Base-by-base conservation (phyloP, 345 rosid species). In the Rhodamnia argentea region DNA sequence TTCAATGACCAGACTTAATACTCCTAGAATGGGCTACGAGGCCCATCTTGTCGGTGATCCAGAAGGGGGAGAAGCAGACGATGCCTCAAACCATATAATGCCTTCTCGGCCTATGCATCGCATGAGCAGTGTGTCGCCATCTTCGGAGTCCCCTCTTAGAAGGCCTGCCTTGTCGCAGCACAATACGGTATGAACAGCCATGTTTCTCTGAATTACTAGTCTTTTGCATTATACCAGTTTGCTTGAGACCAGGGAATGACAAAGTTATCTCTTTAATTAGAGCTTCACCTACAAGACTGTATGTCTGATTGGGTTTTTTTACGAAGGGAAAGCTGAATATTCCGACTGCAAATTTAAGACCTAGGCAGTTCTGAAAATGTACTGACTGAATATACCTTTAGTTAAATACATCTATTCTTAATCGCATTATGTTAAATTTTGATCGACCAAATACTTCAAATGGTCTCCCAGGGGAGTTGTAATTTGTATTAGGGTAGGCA, bases 111-210 rank as follows among this genome's bases (percentile, higher is more conserved):
- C 89, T 84, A 55, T 91, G 83, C 91, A 87, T 85, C 93, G 96
- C n/a, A 93, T 93, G 86, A 95, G 98, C 87, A 95, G 98, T 85
- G 89, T 91, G 52, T 97, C 99, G 20, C 98, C 98, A 9, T 96
- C 98, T 85, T 92, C 98, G 18, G 99, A 96, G 87, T 94, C 98
- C 89, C 94, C 97, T 82, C 92, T 93, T 26, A 93, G 98, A 93
- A 91, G 94, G 87, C 90, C 95, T 83, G 88, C 96, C 83, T 88
- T 86, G 52, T 85, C 92, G 20, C 98, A 93, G 84, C 93, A 90
- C 84, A 94, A 86, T 88, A 87, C 82, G 96, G 99, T 96, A 92
- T 51, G 81, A 32, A 29, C 37, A 22, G 44, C 86, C 44, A 85
- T 83, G 27, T 20, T 47, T 42, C 16, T 83, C 32, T 59, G 52